Evolutionary conservation across 2,329 filamentous ascomycete species (phyloP).

Genomic region (Conoideocrella luteorostrata): DNA sequence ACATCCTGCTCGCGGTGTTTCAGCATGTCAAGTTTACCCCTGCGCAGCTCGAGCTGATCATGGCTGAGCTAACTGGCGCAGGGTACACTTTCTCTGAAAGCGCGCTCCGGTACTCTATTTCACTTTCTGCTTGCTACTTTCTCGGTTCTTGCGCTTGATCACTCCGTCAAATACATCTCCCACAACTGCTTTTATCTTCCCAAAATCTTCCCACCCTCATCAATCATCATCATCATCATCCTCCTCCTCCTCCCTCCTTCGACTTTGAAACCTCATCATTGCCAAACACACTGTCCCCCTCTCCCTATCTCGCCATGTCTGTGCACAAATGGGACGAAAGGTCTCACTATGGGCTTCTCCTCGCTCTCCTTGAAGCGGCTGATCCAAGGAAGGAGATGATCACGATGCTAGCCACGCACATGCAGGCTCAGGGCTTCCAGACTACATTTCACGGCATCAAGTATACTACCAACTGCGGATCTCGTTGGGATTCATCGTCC

Average conservation of each 20-base stretch:
- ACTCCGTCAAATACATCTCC: background rate
- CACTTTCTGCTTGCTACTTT: constrained; percentile 1
- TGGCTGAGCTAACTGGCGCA: constrained; percentile 28
- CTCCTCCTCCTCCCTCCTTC: background rate
- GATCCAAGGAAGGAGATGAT: constrained; percentile 29
- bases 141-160: no score
- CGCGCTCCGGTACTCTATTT: constrained; percentile 36
- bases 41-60: constrained; percentile 28
- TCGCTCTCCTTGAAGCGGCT: constrained; percentile 27
- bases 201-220: background rate
- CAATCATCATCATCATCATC: background rate
- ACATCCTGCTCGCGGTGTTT: constrained; percentile 37
- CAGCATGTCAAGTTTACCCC: constrained; percentile 26
- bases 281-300: background rate
- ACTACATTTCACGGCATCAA: constrained; percentile 34
- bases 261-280: no score
- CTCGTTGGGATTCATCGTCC: no score
- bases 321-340: constrained; percentile 24
- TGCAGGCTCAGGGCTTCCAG: constrained; percentile 28
- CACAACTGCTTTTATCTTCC: background rate
- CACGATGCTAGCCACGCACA: constrained; percentile 22
- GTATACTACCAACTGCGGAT: constrained; percentile 27
- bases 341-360: constrained; percentile 33
- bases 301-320: background rate
- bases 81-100: constrained; percentile 34